phyloP scores from a whole-genome alignment of 164 flowering plant genomes.

The Vitis amurensis region DNA sequence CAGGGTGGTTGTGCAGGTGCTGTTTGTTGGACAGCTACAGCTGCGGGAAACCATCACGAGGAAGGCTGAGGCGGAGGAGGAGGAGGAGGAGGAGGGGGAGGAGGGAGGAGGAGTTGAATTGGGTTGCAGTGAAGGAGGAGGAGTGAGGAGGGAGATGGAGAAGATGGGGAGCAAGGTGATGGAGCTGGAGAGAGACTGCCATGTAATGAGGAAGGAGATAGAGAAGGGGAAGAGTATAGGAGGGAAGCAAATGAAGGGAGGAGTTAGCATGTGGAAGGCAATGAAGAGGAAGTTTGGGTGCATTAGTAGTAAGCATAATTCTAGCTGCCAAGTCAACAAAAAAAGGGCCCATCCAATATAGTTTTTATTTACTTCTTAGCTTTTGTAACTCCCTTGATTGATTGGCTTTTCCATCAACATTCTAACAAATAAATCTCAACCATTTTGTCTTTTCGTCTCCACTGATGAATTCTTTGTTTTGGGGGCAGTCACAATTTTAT shows the following conservation, averaged over 20 bases:
- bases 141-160: conserved; percentile 38
- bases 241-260: conserved; percentile 26
- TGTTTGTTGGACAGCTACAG: conserved; percentile 63
- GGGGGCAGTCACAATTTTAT: too few species aligned
- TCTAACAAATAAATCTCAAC: too few species aligned
- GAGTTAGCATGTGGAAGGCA: conserved; percentile 51
- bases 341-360: conserved; percentile 13
- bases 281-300: conserved; percentile 84
- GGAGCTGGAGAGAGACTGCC: conserved; percentile 56
- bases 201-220: conserved; percentile 51
- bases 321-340: conserved; percentile 48
- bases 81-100: conserved; percentile 2
- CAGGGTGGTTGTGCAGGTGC: conserved; percentile 55
- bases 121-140: too few species aligned
- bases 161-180: conserved; percentile 44
- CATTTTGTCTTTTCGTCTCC: too few species aligned
- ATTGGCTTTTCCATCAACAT: too few species aligned
- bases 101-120: conserved; percentile 14
- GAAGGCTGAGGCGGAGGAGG: conserved; percentile 13
- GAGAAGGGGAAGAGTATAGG: conserved; percentile 19
- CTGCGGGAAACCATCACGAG: conserved; percentile 41
- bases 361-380: too few species aligned
- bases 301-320: conserved; percentile 30
- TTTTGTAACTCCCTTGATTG: too few species aligned
- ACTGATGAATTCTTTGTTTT: too few species aligned